phyloP scores from a whole-genome alignment of 768 basidiomycete species.

The Leucocoprinus leucothites region DNA sequence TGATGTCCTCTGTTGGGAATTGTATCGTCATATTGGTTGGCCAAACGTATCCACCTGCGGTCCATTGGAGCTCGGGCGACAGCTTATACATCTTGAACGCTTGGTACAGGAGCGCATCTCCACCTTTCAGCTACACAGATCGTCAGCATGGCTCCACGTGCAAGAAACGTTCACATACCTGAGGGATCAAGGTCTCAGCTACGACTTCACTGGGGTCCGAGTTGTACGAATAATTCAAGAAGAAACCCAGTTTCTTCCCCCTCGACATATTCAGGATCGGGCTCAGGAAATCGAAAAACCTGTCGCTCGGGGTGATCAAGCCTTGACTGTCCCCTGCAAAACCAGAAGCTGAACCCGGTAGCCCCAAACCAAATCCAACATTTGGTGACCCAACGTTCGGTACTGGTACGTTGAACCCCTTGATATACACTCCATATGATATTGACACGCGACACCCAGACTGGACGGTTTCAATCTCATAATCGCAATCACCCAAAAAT shows the following conservation, averaged over 20 bases:
- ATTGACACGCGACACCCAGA: slow-evolving; percentile 68
- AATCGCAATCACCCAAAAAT: slow-evolving; percentile 70
- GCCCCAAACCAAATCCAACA: slow-evolving; percentile 13
- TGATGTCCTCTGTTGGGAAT: slow-evolving; percentile 43
- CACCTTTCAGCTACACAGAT: slow-evolving; percentile 61
- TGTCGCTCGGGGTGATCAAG: slow-evolving; percentile 69
- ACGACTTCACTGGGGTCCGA: slow-evolving; percentile 61
- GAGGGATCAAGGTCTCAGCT: slow-evolving; percentile 69
- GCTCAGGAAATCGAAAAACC: slow-evolving; percentile 67
- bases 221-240: slow-evolving; percentile 61
- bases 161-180: slow-evolving; percentile 40
- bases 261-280: slow-evolving; percentile 71
- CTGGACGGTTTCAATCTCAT: slow-evolving; percentile 68
- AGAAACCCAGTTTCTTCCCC: slow-evolving; percentile 71
- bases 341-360: neutral
- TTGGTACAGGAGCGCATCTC: slow-evolving; percentile 72
- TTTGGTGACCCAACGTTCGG: slow-evolving; percentile 24
- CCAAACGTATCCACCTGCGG: slow-evolving; percentile 83
- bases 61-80: slow-evolving; percentile 72
- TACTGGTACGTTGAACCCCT: slow-evolving; percentile 53
- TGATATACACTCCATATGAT: slow-evolving; percentile 69
- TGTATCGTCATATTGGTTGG: slow-evolving; percentile 69
- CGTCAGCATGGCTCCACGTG: neutral
- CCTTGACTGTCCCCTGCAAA: slow-evolving; percentile 35
- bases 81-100: slow-evolving; percentile 77